These are phyloP conservation scores for Paradendryphiella salina DNA, from an alignment of 2,329 filamentous ascomycete genomes.

Conservation along the genomic window DNA sequence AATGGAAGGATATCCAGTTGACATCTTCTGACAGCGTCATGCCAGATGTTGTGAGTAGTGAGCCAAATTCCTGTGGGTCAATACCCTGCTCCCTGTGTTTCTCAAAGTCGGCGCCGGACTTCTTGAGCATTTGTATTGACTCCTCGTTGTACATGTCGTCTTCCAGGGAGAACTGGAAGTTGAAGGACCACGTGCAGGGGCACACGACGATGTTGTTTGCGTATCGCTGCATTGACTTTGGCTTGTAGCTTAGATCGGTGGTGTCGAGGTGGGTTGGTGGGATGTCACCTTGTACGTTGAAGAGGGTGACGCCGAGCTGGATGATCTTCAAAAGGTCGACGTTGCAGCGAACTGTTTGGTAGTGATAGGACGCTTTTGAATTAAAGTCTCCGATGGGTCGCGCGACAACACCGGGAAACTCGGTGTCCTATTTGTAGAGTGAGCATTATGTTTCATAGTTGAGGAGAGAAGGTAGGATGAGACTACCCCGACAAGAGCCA, in stretches of 20 bases:
- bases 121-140: slow-evolving; percentile 86
- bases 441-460: slow-evolving; percentile 14
- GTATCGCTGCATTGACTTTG: slow-evolving; percentile 55
- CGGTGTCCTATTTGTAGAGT: slow-evolving; percentile 71
- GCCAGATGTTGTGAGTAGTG: slow-evolving; percentile 87
- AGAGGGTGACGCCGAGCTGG: slow-evolving; percentile 91
- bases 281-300: slow-evolving; percentile 86
- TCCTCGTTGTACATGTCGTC: slow-evolving; percentile 98
- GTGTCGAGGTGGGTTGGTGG: slow-evolving; percentile 69
- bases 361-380: slow-evolving; percentile 97
- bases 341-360: slow-evolving; percentile 95
- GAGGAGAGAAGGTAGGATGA: slow-evolving; percentile 4
- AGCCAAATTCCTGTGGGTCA: slow-evolving; percentile 84
- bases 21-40: slow-evolving; percentile 85
- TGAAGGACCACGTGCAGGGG: slow-evolving; percentile 97
- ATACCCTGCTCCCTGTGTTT: slow-evolving; percentile 86
- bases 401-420: slow-evolving; percentile 97
- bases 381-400: slow-evolving; percentile 92
- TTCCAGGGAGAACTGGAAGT: slow-evolving; percentile 93
- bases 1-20: slow-evolving; percentile 97
- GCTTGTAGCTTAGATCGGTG: slow-evolving; percentile 48
- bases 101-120: slow-evolving; percentile 89
- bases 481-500: slow-evolving; percentile 12
- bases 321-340: slow-evolving; percentile 98
- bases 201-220: slow-evolving; percentile 62